phyloP scores from a whole-genome alignment of 2,329 filamentous ascomycete species.

The Aspergillus ochraceoroseus region DNA sequence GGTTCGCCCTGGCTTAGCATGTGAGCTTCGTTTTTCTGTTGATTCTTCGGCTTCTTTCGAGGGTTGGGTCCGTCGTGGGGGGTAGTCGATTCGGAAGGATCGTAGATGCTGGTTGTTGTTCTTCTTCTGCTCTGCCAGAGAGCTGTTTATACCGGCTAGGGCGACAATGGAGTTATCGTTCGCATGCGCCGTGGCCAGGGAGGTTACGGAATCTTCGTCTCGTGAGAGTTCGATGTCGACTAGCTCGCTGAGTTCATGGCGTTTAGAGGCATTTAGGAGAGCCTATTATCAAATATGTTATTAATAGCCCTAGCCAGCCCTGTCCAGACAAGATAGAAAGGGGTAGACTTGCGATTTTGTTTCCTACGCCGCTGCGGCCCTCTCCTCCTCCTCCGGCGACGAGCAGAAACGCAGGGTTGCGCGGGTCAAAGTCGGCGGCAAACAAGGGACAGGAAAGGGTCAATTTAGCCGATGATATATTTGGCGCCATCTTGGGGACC shows the following conservation, averaged over 20 bases:
- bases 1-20: conserved; percentile 32
- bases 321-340: too few species aligned
- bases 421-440: conserved; percentile 79
- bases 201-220: conserved; percentile 85
- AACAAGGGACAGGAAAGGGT: conserved; percentile 79
- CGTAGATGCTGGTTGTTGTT: conserved; percentile 82
- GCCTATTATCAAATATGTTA: conserved; percentile 47
- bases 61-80: conserved; percentile 41
- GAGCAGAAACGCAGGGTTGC: conserved; percentile 68
- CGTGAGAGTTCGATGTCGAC: conserved; percentile 72
- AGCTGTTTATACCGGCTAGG: conserved; percentile 81
- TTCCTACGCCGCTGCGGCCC: conserved; percentile 72
- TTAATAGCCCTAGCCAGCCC: background rate
- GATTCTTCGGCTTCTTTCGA: conserved; percentile 17
- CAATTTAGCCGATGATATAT: conserved; percentile 51
- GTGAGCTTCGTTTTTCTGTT: too few species aligned
- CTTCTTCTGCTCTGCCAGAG: conserved; percentile 63
- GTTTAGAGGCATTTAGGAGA: conserved; percentile 65
- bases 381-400: conserved; percentile 86
- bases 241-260: conserved; percentile 58
- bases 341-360: conserved; percentile 73
- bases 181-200: conserved; percentile 65
- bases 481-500: conserved; percentile 36
- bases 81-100: conserved; percentile 61
- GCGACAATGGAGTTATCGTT: conserved; percentile 50